A percentile compares a stretch with the other conserved stretches of the same genome.
These are phyloP conservation scores for Excoecaria agallocha DNA, from an alignment of 345 rosid genomes.

Conservation along the genomic window DNA sequence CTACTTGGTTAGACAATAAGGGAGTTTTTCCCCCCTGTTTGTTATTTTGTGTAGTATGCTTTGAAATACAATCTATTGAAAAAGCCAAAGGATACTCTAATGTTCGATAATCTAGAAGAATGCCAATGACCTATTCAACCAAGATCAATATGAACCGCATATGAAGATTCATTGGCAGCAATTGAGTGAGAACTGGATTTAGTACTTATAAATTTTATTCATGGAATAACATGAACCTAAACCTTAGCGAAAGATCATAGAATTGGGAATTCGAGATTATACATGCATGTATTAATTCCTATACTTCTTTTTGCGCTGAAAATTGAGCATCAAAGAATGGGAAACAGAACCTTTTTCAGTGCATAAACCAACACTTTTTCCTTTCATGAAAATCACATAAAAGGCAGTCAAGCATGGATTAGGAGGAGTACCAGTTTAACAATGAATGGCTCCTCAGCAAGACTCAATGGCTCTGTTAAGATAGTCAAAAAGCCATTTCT, in stretches of 20 bases:
- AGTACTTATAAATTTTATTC: too few species aligned
- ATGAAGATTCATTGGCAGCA: neutral
- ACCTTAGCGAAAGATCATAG: neutral
- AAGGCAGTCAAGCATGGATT: neutral
- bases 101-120: neutral
- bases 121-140: neutral
- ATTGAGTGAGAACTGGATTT: neutral
- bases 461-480: constrained; percentile 74
- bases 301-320: neutral
- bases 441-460: constrained; percentile 79
- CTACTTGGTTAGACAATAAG: too few species aligned
- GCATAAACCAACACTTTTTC: neutral
- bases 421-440: constrained; percentile 72
- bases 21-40: too few species aligned
- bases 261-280: neutral
- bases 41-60: too few species aligned
- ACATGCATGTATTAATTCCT: neutral
- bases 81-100: neutral
- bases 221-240: neutral
- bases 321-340: neutral
- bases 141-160: neutral
- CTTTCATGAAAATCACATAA: neutral
- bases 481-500: constrained; percentile 80
- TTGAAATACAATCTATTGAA: neutral
- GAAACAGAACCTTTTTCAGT: neutral